Evolutionary conservation across 2,329 filamentous ascomycete genomes (phyloP).

Genomic region (Aspergillus sp.): DNA sequence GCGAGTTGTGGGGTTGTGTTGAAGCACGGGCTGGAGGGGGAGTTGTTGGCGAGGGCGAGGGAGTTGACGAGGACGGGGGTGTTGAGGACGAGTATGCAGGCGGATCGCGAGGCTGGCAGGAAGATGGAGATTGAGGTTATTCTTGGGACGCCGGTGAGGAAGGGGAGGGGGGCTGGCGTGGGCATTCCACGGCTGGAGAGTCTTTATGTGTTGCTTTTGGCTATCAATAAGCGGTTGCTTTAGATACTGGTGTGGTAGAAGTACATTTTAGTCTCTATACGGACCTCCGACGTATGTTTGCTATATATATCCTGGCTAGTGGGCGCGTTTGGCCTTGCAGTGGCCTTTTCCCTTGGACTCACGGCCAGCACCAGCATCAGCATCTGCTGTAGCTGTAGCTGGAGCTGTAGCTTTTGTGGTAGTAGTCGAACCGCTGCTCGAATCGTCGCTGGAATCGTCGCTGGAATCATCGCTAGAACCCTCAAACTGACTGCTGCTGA

Average conservation of each 20-base stretch:
- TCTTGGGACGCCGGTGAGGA: conserved; percentile 42
- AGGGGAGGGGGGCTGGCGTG: conserved; percentile 40
- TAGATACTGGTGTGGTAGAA: background rate
- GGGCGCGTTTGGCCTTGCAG: background rate
- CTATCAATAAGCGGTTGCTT: conserved; percentile 24
- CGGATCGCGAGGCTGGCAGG: conserved; percentile 41
- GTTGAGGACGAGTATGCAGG: conserved; percentile 48
- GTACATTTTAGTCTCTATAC: too few species aligned
- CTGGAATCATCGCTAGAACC: too few species aligned
- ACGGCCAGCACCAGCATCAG: too few species aligned
- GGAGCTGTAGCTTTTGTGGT: background rate
- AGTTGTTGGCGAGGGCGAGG: conserved; percentile 40
- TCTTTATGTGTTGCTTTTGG: conserved; percentile 34
- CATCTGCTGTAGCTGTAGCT: background rate
- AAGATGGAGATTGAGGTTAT: conserved; percentile 51
- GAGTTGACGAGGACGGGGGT: conserved; percentile 30
- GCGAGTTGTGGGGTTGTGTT: conserved; percentile 39
- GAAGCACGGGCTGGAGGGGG: conserved; percentile 37
- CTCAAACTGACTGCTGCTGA: background rate
- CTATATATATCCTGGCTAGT: too few species aligned
- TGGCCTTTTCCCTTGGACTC: background rate
- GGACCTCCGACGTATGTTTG: too few species aligned
- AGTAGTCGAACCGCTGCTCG: background rate
- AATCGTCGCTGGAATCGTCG: too few species aligned
- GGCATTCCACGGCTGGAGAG: conserved; percentile 42